Base-by-base conservation (phyloP, 371 early-diverging fungal species). In the Lichtheimia ramosa region DNA sequence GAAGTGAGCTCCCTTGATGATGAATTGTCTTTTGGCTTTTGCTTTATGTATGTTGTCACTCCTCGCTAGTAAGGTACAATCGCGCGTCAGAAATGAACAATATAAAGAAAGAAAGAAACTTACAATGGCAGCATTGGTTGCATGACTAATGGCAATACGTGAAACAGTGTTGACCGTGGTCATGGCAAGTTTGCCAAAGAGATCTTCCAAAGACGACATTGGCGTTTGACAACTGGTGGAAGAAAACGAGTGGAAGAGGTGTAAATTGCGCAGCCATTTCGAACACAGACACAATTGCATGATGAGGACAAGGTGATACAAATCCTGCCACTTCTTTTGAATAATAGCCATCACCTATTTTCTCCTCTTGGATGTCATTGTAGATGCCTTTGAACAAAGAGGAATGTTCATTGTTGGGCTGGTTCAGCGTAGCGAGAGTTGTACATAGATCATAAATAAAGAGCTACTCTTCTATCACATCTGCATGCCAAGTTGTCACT, bases 161-260 rank as follows among this genome's bases (percentile, higher is more conserved):
- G 90, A 89, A 2, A 87, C 91, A n/a, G 89, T 82, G 4, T 82
- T 79, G 20, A 86, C 89, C 10, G 89, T 88, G 18, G 81, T 82
- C 57, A 90, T 65, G 2, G 91, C 90, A 21, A 89, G 63, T 59
- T 84, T 88, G 3, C 85, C 73, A 59, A 90, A 84, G 6, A 90
- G 59, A 49, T 85, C 84, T 61, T 90, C 90, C 63, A 89, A 52
- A 16, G 66, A 70, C 46, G 68, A 57, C 66, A 71, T 77, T 25
- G 15, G 16, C 13, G 16, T 16, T 25, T 46, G 34, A 34, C 16
- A 20, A 48, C 49, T 27, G 13, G 58, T 8, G 24, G 6, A 16
- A 57, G 21, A 54, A 15, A 25, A 10, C 34, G 23, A 39, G 23
- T 20, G 39, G 40, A 12, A 52, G 27, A 51, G 24, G 1, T 12